Percentiles rank a stretch among this genome's conserved stretches.
Conservation (phyloP, 2,329 filamentous ascomycete genomes). For the Pseudogymnoascus sp. region DNA sequence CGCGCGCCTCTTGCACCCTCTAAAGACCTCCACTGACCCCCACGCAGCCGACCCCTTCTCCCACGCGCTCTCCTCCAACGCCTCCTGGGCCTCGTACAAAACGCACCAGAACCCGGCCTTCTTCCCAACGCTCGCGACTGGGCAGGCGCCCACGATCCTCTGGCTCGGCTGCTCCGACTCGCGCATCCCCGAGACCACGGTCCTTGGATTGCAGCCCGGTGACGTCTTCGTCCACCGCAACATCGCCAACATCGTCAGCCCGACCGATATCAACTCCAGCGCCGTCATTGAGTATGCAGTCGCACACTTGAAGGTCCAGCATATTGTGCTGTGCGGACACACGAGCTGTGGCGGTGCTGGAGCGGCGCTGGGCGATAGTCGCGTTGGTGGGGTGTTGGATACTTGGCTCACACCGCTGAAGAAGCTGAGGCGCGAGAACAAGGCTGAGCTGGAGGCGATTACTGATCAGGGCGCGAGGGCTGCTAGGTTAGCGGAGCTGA, state of each 20-base stretch:
- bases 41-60: constrained; percentile 48
- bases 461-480: constrained; percentile 46
- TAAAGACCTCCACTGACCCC: neutral
- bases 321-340: constrained; percentile 64
- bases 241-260: constrained; percentile 75
- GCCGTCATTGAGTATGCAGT: constrained; percentile 77
- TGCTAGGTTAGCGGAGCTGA: constrained; percentile 64
- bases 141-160: constrained; percentile 60
- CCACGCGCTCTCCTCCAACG: constrained; percentile 59
- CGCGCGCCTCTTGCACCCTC: neutral
- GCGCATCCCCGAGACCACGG: constrained; percentile 73
- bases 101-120: constrained; percentile 59
- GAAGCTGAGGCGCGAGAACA: constrained; percentile 38
- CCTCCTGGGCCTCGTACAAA: constrained; percentile 60
- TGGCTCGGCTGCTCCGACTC: constrained; percentile 88
- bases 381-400: constrained; percentile 47
- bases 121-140: constrained; percentile 58
- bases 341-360: constrained; percentile 59
- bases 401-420: constrained; percentile 47
- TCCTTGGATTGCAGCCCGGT: constrained; percentile 70
- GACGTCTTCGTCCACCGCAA: constrained; percentile 88
- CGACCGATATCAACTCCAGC: constrained; percentile 65
- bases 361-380: constrained; percentile 43
- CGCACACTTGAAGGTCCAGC: constrained; percentile 59
- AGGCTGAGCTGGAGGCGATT: constrained; percentile 48